Evolutionary conservation across 208 protist genomes (phyloP).

Genomic region (Wallacemonas collosoma): DNA sequence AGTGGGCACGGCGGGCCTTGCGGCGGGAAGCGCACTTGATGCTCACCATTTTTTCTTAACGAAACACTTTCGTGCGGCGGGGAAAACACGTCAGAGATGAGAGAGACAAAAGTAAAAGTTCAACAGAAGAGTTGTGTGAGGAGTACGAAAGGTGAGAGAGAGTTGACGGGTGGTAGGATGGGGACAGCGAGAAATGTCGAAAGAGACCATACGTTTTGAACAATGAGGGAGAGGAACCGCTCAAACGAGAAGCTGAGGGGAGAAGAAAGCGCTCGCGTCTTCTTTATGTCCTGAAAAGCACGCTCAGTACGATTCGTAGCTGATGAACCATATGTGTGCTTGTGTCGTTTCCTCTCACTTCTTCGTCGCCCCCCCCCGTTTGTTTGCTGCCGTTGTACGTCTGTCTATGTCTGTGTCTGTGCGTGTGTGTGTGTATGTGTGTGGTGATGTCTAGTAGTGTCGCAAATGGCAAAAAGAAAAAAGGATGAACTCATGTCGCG

Average conservation of each 20-base stretch:
- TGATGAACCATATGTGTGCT: no score
- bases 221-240: no score
- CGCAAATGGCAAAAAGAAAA: slow-evolving; percentile 1
- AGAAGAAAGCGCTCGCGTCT: no score
- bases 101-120: background rate
- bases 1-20: slow-evolving; percentile 99
- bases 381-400: background rate
- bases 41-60: slow-evolving; percentile 60
- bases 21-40: slow-evolving; percentile 93
- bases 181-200: no score
- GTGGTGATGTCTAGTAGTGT: slow-evolving; percentile 2
- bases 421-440: background rate
- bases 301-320: no score
- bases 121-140: no score
- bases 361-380: no score
- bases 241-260: no score
- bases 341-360: no score
- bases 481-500: background rate
- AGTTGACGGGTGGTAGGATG: no score
- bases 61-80: slow-evolving; percentile 15
- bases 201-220: no score
- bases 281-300: no score
- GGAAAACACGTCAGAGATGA: slow-evolving; percentile 19
- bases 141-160: background rate
- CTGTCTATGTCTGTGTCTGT: background rate